Evolutionary conservation across 768 basidiomycete genomes (phyloP), one percentile per base, ranked within the genome.

Genomic region (Mrakia blollopis): DNA sequence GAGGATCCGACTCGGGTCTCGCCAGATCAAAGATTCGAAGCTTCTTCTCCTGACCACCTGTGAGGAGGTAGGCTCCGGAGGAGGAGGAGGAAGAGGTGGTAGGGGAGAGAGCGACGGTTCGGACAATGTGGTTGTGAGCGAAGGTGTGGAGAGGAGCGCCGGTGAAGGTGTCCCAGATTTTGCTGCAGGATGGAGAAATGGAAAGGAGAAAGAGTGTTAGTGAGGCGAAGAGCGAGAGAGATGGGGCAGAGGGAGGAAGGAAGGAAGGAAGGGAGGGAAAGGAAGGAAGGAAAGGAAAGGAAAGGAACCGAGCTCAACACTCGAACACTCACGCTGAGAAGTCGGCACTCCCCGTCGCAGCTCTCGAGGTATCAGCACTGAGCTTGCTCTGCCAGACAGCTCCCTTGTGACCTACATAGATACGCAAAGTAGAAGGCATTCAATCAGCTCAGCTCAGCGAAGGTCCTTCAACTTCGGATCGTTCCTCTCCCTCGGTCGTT

Each of bases 311-410:
- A 72, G 37, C 60, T 68, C 57, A 52, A 60, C 57, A 7, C 37
- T 35, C 18, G 18, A 28, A 18, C n/a, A 85, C 93, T 84, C 84
- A 97, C 95, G 96, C 96, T 75, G 94, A 93, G 83, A 98, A 98
- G 85, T 98, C 96, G 47, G 96, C 96, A 83, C 93, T 94, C 63
- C 91, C 96, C 2, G 95, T 91, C 30, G 90, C 94, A 21, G 96
- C 96, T 81, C 89, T 88, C 23, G 92, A 89, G 21, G 90, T 89
- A 84, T 98, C 95, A 30, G 87, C 74, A 37, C 91, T 93, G 78
- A 99, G 88, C 85, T 97, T 96, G 70, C 92, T 92, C 80, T 92
- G 90, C 96, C 96, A 99, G 5, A 99, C 96, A 11, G 96, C 96
- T 80, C 96, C 97, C 83, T 87, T 87, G 80, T 87, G 86, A 6